Conservation (phyloP, 352 stramenopile genomes). For the Phytophthora cryptogea region DNA sequence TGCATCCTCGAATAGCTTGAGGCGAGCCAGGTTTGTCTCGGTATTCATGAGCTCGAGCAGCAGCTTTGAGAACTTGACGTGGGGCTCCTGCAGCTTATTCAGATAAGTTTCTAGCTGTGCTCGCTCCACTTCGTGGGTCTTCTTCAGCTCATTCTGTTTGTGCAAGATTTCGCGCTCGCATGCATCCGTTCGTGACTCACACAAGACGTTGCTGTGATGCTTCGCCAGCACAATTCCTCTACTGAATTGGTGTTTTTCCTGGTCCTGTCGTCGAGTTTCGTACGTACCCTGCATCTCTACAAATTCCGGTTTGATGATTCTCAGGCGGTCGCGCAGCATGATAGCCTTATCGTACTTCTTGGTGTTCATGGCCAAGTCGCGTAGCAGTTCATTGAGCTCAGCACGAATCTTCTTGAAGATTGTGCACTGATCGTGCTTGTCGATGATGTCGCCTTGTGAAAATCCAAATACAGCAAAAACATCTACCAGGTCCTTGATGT, state of each 20-base stretch:
- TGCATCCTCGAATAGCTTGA: slow-evolving; percentile 76
- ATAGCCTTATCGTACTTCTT: slow-evolving; percentile 80
- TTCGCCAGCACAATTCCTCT: slow-evolving; percentile 48
- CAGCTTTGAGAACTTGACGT: slow-evolving; percentile 72
- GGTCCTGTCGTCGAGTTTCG: slow-evolving; percentile 51
- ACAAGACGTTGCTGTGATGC: slow-evolving; percentile 42
- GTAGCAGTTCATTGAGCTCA: slow-evolving; percentile 64
- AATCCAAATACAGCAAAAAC: slow-evolving; percentile 78
- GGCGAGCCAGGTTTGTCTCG: slow-evolving; percentile 60
- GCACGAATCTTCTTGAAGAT: slow-evolving; percentile 67
- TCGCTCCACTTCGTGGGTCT: slow-evolving; percentile 63
- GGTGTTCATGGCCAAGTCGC: slow-evolving; percentile 51
- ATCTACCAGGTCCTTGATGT: slow-evolving; percentile 70
- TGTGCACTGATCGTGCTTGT: slow-evolving; percentile 71
- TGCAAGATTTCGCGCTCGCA: slow-evolving; percentile 52
- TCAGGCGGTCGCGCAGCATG: slow-evolving; percentile 63
- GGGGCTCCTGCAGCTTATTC: slow-evolving; percentile 54
- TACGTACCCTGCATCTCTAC: slow-evolving; percentile 68
- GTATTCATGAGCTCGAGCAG: slow-evolving; percentile 76
- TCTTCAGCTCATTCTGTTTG: slow-evolving; percentile 54
- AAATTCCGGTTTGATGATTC: slow-evolving; percentile 69
- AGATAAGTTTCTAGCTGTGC: slow-evolving; percentile 71
- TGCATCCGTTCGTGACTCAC: slow-evolving; percentile 24
- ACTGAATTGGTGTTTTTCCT: slow-evolving; percentile 55
- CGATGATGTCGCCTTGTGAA: slow-evolving; percentile 60